A percentile compares a stretch with the other conserved stretches of the same genome.
Evolutionary conservation across 1,139 yeast species (phyloP).

Genomic region (Geotrichum aggregatum): DNA sequence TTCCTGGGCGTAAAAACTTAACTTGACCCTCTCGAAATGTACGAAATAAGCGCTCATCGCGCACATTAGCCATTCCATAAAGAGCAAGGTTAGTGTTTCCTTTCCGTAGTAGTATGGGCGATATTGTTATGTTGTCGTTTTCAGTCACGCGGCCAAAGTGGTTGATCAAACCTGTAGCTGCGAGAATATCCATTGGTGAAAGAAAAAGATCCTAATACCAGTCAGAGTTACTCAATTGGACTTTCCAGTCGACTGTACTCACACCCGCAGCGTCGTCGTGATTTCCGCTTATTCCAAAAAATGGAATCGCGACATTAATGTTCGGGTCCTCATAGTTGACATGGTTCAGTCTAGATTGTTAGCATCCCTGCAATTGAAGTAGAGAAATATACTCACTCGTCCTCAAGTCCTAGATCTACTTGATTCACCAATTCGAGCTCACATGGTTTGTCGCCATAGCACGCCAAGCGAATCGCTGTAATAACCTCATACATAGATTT

Average conservation of each 20-base stretch:
- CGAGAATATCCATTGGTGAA: constrained; percentile 83
- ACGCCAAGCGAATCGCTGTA: constrained; percentile 61
- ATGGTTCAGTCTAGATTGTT: constrained; percentile 44
- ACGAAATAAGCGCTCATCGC: constrained; percentile 83
- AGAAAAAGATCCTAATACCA: constrained; percentile 44
- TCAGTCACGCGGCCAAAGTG: constrained; percentile 83
- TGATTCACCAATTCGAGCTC: constrained; percentile 81
- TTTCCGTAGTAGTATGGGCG: constrained; percentile 79
- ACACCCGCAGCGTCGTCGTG: constrained; percentile 96
- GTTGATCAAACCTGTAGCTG: constrained; percentile 78
- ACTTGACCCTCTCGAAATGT: constrained; percentile 80
- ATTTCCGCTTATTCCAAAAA: constrained; percentile 91
- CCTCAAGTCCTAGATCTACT: constrained; percentile 57
- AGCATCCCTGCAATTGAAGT: neutral
- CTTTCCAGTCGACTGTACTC: constrained; percentile 13
- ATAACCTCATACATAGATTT: constrained; percentile 83
- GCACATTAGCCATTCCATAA: constrained; percentile 81
- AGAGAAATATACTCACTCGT: constrained; percentile 38
- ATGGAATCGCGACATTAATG: constrained; percentile 82
- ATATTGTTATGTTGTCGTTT: constrained; percentile 66
- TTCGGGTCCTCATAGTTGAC: constrained; percentile 91
- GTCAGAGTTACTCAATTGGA: neutral
- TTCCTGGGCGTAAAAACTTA: constrained; percentile 67
- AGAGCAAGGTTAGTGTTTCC: constrained; percentile 79
- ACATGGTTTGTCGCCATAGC: constrained; percentile 85